Base-by-base conservation (phyloP, 345 rosid species). In the Linum usitatissimum region DNA sequence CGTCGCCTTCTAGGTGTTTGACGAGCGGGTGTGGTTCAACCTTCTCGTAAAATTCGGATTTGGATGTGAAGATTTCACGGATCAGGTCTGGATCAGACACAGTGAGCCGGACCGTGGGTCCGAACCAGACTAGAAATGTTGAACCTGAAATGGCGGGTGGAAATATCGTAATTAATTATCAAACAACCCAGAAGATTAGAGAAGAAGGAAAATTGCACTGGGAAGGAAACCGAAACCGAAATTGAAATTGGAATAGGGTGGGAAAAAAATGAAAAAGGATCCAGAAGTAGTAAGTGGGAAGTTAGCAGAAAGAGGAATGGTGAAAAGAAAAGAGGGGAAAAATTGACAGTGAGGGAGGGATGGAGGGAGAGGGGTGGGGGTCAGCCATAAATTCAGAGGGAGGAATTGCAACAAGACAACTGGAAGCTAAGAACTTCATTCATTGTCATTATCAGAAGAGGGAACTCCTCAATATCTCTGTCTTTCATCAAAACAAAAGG, bases 101-200 rank as follows among this genome's bases (percentile, higher is more conserved):
- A 18, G 69, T 58, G 23, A 81, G 68, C 12, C 71, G 70, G 28
- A 80, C 85, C 4, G 64, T 75, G 34, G 81, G 82, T 40, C 92
- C 86, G 30, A 58, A 6, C 86, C 88, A 86, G 10, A 66, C 68
- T 20, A 82, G 77, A 58, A 74, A 73, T 20, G 77, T 73, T 55
- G 73, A 59, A 53, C 90, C 85, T 78, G 73, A 34, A 34, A 34
- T 34, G 28, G 6, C 38, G 8, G 38, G 8, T 4, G 5, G 5
- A 34, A 34, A 34, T 34, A 7, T 34, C 28, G 28, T 23, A 23
- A 23, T 34, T 34, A 7, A 34, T 4, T 34, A 34, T 7, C 61
- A 66, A 59, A 0, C 23, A 55, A 55, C 10, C 21, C 5, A 18
- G n/a, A 55, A 55, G 28, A 19, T 6, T 20, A 55, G 14, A n/a